Evolutionary conservation across 2,329 filamentous ascomycete genomes (phyloP).

Genomic region (Nigrospora sphaerica): DNA sequence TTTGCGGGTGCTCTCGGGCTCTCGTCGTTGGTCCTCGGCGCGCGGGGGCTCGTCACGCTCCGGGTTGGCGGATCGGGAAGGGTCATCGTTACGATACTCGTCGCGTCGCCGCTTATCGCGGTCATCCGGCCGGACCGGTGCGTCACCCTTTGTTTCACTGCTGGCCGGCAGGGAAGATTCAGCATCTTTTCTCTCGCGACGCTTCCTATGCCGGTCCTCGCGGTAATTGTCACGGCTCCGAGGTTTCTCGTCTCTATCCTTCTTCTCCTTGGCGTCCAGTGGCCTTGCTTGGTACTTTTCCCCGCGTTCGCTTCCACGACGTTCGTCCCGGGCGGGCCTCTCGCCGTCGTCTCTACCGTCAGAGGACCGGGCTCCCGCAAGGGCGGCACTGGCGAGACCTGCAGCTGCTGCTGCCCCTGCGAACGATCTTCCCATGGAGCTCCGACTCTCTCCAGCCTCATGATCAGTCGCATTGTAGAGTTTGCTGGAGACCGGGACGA

Average conservation of each 20-base stretch:
- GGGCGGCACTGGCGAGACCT: constrained; percentile 40
- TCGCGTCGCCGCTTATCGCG: constrained; percentile 14
- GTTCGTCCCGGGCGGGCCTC: constrained; percentile 8
- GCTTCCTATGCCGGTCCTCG: constrained; percentile 15
- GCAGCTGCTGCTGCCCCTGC: constrained; percentile 35
- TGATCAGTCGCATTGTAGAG: constrained; percentile 51
- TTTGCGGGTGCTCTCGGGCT: constrained; percentile 1
- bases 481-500: constrained; percentile 62
- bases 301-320: constrained; percentile 20
- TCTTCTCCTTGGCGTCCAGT: constrained; percentile 8
- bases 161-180: neutral
- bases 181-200: constrained; percentile 12
- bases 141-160: constrained; percentile 1
- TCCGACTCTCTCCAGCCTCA: constrained; percentile 19
- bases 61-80: constrained; percentile 19
- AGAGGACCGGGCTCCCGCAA: constrained; percentile 38
- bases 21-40: constrained; percentile 8
- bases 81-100: constrained; percentile 18
- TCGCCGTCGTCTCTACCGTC: constrained; percentile 22
- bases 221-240: constrained; percentile 19
- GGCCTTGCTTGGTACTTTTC: constrained; percentile 21
- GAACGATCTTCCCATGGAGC: constrained; percentile 31
- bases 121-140: constrained; percentile 10
- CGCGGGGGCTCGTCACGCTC: constrained; percentile 2
- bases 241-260: constrained; percentile 14